phyloP scores from a whole-genome alignment of 192 early-diverging fungal genomes.

The Lunasporangiospora selenospora region DNA sequence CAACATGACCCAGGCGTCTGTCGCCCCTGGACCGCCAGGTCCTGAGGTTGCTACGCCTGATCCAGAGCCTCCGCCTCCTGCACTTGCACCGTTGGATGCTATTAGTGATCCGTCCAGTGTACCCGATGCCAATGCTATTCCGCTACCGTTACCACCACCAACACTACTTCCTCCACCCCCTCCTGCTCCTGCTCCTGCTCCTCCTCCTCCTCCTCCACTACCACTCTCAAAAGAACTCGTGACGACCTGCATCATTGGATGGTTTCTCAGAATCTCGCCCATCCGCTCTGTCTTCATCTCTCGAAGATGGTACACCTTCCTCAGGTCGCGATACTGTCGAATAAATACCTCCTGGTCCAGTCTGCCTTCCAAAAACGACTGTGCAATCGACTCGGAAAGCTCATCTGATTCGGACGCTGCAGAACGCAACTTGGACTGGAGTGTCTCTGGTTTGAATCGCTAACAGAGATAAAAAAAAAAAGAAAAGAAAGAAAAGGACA shows the following conservation, averaged over 20 bases:
- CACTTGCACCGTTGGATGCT: neutral
- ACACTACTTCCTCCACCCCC: neutral
- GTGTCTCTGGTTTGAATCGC: conserved; percentile 54
- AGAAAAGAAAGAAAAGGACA: neutral
- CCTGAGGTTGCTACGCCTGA: neutral
- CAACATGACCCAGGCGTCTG: conserved; percentile 12
- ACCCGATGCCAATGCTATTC: neutral
- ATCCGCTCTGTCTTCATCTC: conserved; percentile 54
- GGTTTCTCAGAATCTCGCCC: conserved; percentile 33
- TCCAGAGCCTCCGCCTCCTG: neutral
- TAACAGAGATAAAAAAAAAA: neutral
- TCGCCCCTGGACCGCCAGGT: neutral
- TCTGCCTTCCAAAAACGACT: conserved; percentile 60
- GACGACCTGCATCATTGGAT: neutral
- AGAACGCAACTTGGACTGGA: conserved; percentile 53
- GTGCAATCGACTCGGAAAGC: conserved; percentile 58
- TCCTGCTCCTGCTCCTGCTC: conserved; percentile 4
- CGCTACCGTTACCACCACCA: neutral
- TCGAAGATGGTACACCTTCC: conserved; percentile 64
- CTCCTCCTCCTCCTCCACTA: neutral
- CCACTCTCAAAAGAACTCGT: too few species aligned
- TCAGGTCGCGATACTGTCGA: conserved; percentile 54
- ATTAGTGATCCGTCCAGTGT: neutral
- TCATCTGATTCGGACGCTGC: conserved; percentile 59
- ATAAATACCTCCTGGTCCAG: conserved; percentile 57